Conservation (phyloP, 202 grass and related monocot species). For the Panicum hallii region DNA sequence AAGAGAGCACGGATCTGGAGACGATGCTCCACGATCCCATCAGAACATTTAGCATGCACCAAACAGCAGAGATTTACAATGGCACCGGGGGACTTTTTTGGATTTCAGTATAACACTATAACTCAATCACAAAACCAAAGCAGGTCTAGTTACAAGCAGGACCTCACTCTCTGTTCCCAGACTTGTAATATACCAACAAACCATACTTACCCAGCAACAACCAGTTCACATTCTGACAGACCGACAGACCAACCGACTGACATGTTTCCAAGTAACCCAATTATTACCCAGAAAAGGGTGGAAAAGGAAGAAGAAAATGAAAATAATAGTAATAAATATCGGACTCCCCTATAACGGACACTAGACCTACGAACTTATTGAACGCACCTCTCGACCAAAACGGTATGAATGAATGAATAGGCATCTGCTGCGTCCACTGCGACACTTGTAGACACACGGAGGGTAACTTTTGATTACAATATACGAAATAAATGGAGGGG, state of each 20-base stretch:
- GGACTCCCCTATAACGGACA: constrained; percentile 59
- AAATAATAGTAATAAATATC: constrained; percentile 40
- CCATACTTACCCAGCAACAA: constrained; percentile 49
- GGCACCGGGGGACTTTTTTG: background rate
- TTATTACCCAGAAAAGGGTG: constrained; percentile 53
- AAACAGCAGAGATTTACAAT: constrained; percentile 24
- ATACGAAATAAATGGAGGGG: constrained; percentile 74
- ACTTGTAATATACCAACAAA: constrained; percentile 57
- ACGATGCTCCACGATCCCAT: background rate
- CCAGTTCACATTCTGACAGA: constrained; percentile 43
- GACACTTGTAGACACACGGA: constrained; percentile 48
- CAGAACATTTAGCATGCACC: background rate
- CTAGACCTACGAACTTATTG: constrained; percentile 58
- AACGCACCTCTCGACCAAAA: constrained; percentile 48
- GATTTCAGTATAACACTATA: constrained; percentile 37
- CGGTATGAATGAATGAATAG: constrained; percentile 83
- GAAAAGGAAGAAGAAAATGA: background rate
- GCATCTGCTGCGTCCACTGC: constrained; percentile 51
- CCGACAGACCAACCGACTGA: constrained; percentile 18
- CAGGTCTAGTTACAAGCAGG: constrained; percentile 58
- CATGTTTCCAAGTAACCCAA: constrained; percentile 43
- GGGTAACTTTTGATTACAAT: constrained; percentile 60
- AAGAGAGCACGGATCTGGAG: background rate
- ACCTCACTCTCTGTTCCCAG: constrained; percentile 53
- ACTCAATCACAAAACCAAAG: constrained; percentile 50